Conservation (phyloP, 148 eudicot species). For the Nepenthes mirabilis region DNA sequence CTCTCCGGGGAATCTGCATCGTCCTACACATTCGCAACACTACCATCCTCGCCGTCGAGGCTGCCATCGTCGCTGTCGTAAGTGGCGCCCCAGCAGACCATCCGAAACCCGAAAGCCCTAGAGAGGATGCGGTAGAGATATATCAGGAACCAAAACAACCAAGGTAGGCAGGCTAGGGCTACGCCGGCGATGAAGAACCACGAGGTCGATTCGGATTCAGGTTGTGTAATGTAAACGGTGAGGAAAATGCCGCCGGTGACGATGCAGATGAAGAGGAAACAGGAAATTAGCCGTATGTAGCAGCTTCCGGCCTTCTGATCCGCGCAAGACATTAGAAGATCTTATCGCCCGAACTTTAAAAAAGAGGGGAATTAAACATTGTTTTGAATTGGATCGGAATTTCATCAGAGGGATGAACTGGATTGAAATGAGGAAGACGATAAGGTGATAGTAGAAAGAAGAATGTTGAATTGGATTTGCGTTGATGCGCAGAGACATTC, state of each 20-base stretch:
- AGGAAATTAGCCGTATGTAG: slow-evolving; percentile 19
- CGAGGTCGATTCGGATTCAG: slow-evolving; percentile 7
- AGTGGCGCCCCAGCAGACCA: slow-evolving; percentile 27
- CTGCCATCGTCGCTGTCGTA: slow-evolving; percentile 2
- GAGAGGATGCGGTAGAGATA: slow-evolving; percentile 21
- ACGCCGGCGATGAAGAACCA: slow-evolving; percentile 22
- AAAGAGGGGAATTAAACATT: too few species aligned
- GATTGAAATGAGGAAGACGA: too few species aligned
- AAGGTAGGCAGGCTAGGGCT: slow-evolving; percentile 22
- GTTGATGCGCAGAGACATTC: too few species aligned
- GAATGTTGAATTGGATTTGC: too few species aligned
- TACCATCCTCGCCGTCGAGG: not conserved
- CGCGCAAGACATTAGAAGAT: slow-evolving; percentile 2
- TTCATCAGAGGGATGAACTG: too few species aligned
- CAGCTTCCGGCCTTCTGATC: slow-evolving; percentile 12
- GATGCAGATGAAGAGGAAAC: slow-evolving; percentile 18
- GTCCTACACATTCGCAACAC: not conserved
- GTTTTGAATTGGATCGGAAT: too few species aligned
- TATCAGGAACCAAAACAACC: slow-evolving; percentile 33
- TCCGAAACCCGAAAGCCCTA: slow-evolving; percentile 26
- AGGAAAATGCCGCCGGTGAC: slow-evolving; percentile 25
- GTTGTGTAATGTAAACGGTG: slow-evolving; percentile 15
- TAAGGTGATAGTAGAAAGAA: too few species aligned
- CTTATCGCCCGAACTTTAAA: too few species aligned
- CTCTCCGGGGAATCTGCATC: not conserved